Evolutionary conservation across 2,329 filamentous ascomycete species (phyloP), one percentile per base, ranked within the genome.

Genomic region (Exophiala alcalophila): DNA sequence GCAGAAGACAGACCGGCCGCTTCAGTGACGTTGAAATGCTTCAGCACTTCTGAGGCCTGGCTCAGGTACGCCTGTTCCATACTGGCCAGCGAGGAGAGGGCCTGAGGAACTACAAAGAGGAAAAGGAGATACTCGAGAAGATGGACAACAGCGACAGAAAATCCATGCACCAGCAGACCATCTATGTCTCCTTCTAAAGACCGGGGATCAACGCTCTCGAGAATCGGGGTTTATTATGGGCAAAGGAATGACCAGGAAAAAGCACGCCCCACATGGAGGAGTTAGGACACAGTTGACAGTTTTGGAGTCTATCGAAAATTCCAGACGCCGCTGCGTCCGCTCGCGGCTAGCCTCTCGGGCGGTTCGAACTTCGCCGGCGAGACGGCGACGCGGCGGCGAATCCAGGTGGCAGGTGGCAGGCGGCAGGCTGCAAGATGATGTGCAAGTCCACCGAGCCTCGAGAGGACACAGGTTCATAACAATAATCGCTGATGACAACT

Each of bases 11-110:
- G 60, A 46, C 76, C 76, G 37, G 64, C 60, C 32, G 65, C 56
- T 60, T 78, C 72, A 15, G 66, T 62, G 40, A 77, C 74, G 50
- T 67, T 55, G 58, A 79, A 78, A 51, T 74, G 64, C 50, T 65
- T 63, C 50, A 79, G 68, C 57, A 69, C 69, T 54, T 78, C 70
- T 33, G 63, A 61, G 36, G 71, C 63, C 50, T 72, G 66, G 56
- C 63, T 65, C 29, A 70, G 64, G 57, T 71, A 78, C 25, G 75
- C 68, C 59, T 72, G 69, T 56, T 78, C 74, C 75, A 78, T 78
- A 10, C 40, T 40, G 43, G 16, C 31, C 10, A 16, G 34, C 26
- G 20, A 26, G 31, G 21, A 40, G 16, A 25, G 12, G 11, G 4
- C 12, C 29, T 19, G 27, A 40, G 41, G 28, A 32, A 36, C n/a